Conservation (phyloP, 2,329 filamentous ascomycete species). For the Colletotrichum gloeosporioides region DNA sequence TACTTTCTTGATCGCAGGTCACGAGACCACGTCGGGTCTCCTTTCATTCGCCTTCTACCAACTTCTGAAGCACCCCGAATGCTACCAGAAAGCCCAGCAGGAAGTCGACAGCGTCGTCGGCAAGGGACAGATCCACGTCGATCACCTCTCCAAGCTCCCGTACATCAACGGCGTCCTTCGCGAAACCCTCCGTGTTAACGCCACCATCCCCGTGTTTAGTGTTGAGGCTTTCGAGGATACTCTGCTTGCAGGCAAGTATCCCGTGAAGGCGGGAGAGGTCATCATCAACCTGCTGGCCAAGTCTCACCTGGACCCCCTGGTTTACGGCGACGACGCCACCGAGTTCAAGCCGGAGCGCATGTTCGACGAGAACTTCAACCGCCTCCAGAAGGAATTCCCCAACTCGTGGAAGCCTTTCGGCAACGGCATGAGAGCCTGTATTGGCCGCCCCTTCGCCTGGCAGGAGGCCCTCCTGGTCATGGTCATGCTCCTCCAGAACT, state of each 20-base stretch:
- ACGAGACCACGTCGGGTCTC: constrained; percentile 73
- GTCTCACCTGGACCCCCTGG: constrained; percentile 59
- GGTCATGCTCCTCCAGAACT: constrained; percentile 69
- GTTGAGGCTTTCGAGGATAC: constrained; percentile 43
- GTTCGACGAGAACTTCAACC: constrained; percentile 56
- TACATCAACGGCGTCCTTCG: constrained; percentile 69
- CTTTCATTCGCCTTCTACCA: constrained; percentile 71
- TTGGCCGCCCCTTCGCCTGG: constrained; percentile 59
- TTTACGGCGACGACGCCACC: constrained; percentile 62
- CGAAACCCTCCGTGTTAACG: constrained; percentile 49
- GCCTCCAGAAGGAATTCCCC: constrained; percentile 34
- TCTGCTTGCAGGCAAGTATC: constrained; percentile 58
- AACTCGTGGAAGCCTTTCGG: constrained; percentile 59
- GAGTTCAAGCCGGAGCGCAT: constrained; percentile 67
- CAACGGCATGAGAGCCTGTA: constrained; percentile 57
- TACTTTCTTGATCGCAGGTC: constrained; percentile 70
- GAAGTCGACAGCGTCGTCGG: constrained; percentile 74
- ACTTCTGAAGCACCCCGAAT: constrained; percentile 67
- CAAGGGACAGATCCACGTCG: constrained; percentile 56
- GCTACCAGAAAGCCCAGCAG: constrained; percentile 65
- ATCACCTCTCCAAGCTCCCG: constrained; percentile 65
- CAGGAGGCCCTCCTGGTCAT: constrained; percentile 53
- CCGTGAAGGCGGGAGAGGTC: constrained; percentile 47
- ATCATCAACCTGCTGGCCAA: constrained; percentile 51
- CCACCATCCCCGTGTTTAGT: constrained; percentile 31